phyloP scores from a whole-genome alignment of 306 rosid species.

The Benincasa hispida region DNA sequence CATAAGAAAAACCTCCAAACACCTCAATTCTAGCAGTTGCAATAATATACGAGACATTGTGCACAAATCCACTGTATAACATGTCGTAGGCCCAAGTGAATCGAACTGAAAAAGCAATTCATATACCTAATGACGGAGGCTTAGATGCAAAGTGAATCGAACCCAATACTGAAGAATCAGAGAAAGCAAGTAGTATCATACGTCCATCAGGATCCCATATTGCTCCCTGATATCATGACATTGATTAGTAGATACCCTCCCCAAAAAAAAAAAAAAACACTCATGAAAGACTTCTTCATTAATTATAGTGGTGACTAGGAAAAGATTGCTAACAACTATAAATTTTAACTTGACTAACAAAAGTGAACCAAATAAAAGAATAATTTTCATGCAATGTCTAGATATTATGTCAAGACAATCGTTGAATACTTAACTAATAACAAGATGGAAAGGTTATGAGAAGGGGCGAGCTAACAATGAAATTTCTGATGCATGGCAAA shows the following conservation, averaged over 20 bases:
- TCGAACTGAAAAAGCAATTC: conserved; percentile 10
- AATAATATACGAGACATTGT: not conserved
- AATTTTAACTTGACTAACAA: not conserved
- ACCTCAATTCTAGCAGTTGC: not conserved
- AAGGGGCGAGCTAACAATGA: not conserved
- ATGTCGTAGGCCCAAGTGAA: not conserved
- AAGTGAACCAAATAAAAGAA: not conserved
- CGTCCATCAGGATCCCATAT: conserved; percentile 96
- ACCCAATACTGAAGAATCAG: conserved; percentile 74
- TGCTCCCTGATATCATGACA: conserved; percentile 51
- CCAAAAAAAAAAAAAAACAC: not conserved
- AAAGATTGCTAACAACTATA: not conserved
- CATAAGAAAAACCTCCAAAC: not conserved
- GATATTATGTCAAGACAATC: not conserved
- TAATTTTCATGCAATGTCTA: not conserved
- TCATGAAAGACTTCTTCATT: not conserved
- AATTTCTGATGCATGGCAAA: not conserved
- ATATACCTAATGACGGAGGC: conserved; percentile 83
- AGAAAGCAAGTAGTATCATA: conserved; percentile 81
- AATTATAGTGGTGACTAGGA: not conserved
- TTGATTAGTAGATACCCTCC: not conserved
- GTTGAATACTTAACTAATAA: not conserved
- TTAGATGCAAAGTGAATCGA: conserved; percentile 93
- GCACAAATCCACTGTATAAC: not conserved
- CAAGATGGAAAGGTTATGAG: not conserved